Conservation (phyloP, 2,329 filamentous ascomycete species). For the Talaromyces sp. region DNA sequence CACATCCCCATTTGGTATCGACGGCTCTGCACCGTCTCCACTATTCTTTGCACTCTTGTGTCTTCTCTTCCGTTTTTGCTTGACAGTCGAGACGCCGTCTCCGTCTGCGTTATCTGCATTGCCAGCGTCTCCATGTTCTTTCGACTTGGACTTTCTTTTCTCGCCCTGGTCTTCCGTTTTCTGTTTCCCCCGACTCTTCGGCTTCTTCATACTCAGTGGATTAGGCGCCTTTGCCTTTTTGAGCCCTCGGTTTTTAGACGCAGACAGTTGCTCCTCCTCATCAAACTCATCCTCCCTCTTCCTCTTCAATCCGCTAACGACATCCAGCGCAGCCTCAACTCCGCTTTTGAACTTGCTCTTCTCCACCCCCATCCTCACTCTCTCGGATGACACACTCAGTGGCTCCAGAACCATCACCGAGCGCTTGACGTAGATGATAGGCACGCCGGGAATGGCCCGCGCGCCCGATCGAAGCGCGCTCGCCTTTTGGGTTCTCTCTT, state of each 20-base stretch:
- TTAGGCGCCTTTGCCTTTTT: conserved; percentile 42
- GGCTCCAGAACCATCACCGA: conserved; percentile 48
- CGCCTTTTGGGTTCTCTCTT: conserved; percentile 26
- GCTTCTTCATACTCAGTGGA: conserved; percentile 44
- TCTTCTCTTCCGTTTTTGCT: conserved; percentile 29
- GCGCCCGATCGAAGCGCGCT: conserved; percentile 32
- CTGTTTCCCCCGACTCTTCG: conserved; percentile 31
- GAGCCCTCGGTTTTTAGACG: conserved; percentile 14
- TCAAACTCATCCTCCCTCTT: conserved; percentile 20
- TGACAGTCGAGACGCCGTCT: conserved; percentile 1
- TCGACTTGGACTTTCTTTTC: conserved; percentile 14
- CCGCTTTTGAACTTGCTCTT: conserved; percentile 42
- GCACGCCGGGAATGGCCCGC: conserved; percentile 42
- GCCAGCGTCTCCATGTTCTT: conserved; percentile 8
- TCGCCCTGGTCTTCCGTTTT: conserved; percentile 12
- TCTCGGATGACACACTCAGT: conserved; percentile 39
- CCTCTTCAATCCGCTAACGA: conserved; percentile 29
- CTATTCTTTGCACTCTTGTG: conserved; percentile 23
- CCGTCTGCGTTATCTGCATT: conserved; percentile 17
- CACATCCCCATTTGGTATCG: neutral
- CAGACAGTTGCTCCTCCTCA: conserved; percentile 16
- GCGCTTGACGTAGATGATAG: conserved; percentile 47
- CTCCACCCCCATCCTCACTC: conserved; percentile 39
- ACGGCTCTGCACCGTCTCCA: conserved; percentile 13
- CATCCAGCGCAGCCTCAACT: conserved; percentile 23